Base-by-base conservation (phyloP, 83 land plant species). In the Thuja plicata region DNA sequence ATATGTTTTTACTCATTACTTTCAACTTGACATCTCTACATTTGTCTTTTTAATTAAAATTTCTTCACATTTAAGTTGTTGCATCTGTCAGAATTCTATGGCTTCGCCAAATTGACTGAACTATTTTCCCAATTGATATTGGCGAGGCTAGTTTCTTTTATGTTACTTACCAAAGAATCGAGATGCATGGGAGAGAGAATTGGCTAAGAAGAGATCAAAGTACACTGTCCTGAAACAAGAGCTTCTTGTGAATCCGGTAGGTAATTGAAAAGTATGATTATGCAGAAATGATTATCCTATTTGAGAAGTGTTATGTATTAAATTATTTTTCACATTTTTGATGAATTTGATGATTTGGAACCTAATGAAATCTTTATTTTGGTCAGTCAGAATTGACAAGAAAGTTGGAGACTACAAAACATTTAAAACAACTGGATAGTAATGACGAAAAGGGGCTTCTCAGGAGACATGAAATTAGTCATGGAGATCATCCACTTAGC, bases 401-500 rank as follows among this genome's bases (percentile, higher is more conserved):
- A 88, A 92, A 89, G 88, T 90, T 88, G 88, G 90, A 90, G 77
- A 87, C 84, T 66, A 10, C 7, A 55, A 79, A 43, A 45, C 88
- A 85, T n/a, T 54, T 37, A 60, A 89, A 90, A 48, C 88, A 88
- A 55, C 70, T 77, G 77, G 83, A 24, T 48, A 86, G 80, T 3
- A 24, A 46, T 89, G 85, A 32, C 48, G 85, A 34, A 74, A 92
- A 86, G 88, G 98, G 96, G 15, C 89, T 87, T 19, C 90, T 97
- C 73, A 79, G n/a, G 54, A 90, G 98, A 38, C 95, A 94, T 48
- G 92, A 94, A 83, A 90, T 95, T 77, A 88, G 92, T 40, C 93
- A 93, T 15, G 96, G 89, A 60, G 98, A 97, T 85, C 98, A 97
- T 82, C 98, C 98, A 85, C 88, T 97, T 21, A 95, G 95, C 88